These are phyloP conservation scores for Malus fusca DNA, from an alignment of 306 rosid genomes.

Conservation along the genomic window DNA sequence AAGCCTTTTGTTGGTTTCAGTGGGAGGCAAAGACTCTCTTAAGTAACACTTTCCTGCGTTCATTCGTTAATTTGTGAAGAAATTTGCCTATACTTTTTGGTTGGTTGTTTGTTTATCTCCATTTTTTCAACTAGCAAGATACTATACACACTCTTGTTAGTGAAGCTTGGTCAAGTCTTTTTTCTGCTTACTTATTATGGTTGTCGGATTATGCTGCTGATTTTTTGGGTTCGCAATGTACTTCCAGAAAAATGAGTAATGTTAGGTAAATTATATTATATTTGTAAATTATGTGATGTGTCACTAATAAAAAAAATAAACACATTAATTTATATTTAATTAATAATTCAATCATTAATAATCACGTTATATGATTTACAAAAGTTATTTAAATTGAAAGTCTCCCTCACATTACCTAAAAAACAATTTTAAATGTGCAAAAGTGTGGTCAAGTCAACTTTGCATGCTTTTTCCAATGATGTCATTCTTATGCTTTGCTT, in stretches of 20 bases:
- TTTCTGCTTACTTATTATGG: neutral
- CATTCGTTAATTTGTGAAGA: neutral
- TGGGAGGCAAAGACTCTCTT: neutral
- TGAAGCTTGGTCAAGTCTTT: neutral
- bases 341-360: too few species aligned
- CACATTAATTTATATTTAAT: fast-evolving
- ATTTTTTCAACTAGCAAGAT: neutral
- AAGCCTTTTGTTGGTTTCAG: neutral
- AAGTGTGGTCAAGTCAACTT: neutral
- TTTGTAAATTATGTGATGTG: too few species aligned
- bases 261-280: too few species aligned
- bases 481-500: neutral
- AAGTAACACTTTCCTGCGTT: neutral
- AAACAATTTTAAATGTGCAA: neutral
- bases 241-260: neutral
- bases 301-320: too few species aligned
- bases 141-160: neutral
- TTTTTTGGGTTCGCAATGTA: neutral
- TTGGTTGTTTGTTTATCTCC: neutral
- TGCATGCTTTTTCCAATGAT: neutral
- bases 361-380: too few species aligned
- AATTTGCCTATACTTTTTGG: neutral
- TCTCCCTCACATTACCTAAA: too few species aligned
- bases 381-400: too few species aligned
- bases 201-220: neutral